Conservation (phyloP, 495 filamentous ascomycete genomes). For the Penicillium antarcticum region DNA sequence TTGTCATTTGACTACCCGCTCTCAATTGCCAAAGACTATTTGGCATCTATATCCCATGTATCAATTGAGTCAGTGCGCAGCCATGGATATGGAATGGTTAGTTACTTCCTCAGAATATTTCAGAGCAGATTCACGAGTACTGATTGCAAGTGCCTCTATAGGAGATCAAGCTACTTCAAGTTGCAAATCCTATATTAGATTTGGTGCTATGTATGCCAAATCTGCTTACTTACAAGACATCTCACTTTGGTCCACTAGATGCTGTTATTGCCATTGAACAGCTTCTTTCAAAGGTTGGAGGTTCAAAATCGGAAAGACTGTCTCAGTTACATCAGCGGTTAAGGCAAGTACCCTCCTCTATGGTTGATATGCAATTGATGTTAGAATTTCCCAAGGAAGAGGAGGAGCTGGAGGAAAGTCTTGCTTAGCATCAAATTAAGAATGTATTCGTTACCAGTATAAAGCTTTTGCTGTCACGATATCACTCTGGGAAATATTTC, state of each 20-base stretch:
- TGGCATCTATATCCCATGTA: slow-evolving; percentile 10
- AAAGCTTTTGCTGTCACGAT: no score
- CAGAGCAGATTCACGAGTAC: no score
- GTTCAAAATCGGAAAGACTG: slow-evolving; percentile 5
- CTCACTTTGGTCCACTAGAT: slow-evolving; percentile 9
- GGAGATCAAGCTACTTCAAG: slow-evolving; percentile 15
- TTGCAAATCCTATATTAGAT: slow-evolving; percentile 16
- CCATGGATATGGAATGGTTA: slow-evolving; percentile 19
- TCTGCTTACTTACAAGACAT: slow-evolving; percentile 3
- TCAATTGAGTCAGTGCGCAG: slow-evolving; percentile 9
- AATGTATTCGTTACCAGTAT: no score
- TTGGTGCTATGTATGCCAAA: slow-evolving; percentile 11
- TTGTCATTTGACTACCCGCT: slow-evolving; percentile 16
- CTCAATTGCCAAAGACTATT: slow-evolving; percentile 12
- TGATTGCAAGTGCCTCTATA: not conserved
- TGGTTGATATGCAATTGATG: not conserved
- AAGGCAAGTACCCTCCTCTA: slow-evolving; percentile 5
- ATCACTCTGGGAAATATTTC: no score
- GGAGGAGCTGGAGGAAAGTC: not conserved
- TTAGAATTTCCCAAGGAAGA: not conserved
- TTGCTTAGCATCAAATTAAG: no score
- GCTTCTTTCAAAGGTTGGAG: slow-evolving; percentile 6
- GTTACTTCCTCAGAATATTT: not conserved
- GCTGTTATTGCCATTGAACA: slow-evolving; percentile 9
- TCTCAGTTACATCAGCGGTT: slow-evolving; percentile 2